Evolutionary conservation across 176 grass and related monocot species (phyloP).

Genomic region (Hsuehochloa calcarea): DNA sequence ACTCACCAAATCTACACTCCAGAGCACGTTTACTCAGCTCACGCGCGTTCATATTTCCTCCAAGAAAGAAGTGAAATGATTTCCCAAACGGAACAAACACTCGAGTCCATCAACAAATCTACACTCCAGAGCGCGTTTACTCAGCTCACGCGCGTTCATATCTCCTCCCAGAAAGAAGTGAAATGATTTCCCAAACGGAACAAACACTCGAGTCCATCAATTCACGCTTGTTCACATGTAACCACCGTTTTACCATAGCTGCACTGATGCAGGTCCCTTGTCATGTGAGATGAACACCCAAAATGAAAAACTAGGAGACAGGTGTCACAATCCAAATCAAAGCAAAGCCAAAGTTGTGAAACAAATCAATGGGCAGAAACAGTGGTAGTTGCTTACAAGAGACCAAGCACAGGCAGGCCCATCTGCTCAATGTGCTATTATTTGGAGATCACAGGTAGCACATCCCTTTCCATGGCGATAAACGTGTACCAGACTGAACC

Average conservation of each 20-base stretch:
- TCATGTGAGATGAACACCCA: background rate
- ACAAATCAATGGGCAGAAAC: conserved; percentile 14
- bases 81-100: conserved; percentile 7
- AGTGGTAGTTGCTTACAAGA: background rate
- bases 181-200: conserved; percentile 26
- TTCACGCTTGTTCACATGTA: background rate
- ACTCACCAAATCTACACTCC: background rate
- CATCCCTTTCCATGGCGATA: conserved; percentile 32
- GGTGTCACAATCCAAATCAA: conserved; percentile 20
- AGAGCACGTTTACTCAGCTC: background rate
- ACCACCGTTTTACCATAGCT: background rate
- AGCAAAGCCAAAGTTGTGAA: conserved; percentile 4
- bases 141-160: background rate
- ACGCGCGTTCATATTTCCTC: background rate
- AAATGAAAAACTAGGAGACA: background rate
- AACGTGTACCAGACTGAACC: conserved; percentile 23
- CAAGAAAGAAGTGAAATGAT: conserved; percentile 13
- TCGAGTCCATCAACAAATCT: background rate
- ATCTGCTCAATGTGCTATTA: background rate
- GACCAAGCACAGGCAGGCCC: conserved; percentile 6
- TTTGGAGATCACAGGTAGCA: conserved; percentile 41
- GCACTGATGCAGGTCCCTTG: background rate
- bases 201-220: conserved; percentile 1
- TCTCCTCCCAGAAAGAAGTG: background rate
- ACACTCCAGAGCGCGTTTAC: background rate